phyloP scores from a whole-genome alignment of 306 rosid genomes.

The Lupinus albus region DNA sequence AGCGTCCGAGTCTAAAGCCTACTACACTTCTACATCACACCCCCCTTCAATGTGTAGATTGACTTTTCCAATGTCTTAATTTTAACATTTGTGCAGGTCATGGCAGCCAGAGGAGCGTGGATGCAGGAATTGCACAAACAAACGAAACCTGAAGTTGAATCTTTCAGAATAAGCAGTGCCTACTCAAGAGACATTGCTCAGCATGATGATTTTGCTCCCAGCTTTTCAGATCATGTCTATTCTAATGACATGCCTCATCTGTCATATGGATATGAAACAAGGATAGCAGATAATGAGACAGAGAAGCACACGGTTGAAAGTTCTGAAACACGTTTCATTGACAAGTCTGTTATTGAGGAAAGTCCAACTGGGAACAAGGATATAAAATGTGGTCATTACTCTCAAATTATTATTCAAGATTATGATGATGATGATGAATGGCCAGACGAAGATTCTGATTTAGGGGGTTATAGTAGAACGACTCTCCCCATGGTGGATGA shows the following conservation, averaged over 20 bases:
- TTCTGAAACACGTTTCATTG: constrained; percentile 54
- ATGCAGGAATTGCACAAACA: constrained; percentile 90
- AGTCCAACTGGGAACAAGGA: constrained; percentile 54
- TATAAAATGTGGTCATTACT: constrained; percentile 47
- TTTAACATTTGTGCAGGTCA: constrained; percentile 57
- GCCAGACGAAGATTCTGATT: constrained; percentile 87
- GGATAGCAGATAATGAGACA: constrained; percentile 50
- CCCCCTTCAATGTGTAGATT: constrained; percentile 21
- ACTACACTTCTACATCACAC: constrained; percentile 14
- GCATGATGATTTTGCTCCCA: constrained; percentile 51
- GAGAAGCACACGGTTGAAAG: constrained; percentile 58
- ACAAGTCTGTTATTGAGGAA: constrained; percentile 68
- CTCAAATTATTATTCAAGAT: constrained; percentile 52
- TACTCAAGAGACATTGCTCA: constrained; percentile 48
- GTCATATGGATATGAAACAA: constrained; percentile 46
- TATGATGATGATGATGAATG: constrained; percentile 69
- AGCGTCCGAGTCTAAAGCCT: constrained; percentile 4
- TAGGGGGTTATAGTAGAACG: constrained; percentile 48
- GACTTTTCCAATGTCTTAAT: constrained; percentile 29
- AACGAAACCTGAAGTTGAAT: constrained; percentile 55
- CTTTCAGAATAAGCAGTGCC: constrained; percentile 54
- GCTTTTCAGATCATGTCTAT: constrained; percentile 49
- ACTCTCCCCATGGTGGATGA: constrained; percentile 51
- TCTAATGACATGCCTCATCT: constrained; percentile 48
- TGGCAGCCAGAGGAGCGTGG: constrained; percentile 88